Percentiles rank a stretch among this genome's conserved stretches.
Evolutionary conservation across 2,329 filamentous ascomycete species (phyloP).

Genomic region (Venturia asperata): DNA sequence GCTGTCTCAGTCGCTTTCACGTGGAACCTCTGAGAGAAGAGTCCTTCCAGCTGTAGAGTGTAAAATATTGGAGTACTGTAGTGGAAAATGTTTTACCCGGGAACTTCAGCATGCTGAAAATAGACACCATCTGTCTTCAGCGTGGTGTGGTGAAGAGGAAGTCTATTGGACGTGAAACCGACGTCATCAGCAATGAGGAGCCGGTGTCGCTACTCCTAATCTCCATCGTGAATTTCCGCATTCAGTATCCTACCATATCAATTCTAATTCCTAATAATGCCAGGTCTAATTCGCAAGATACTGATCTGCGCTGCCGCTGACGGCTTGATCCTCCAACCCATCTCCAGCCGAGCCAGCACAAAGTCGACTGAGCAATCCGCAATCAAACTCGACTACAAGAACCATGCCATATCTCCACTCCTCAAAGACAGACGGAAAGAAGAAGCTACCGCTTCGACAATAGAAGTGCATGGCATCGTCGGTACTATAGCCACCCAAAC

Average conservation of each 20-base stretch:
- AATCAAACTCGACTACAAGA: constrained; percentile 65
- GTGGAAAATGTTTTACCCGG: too few species aligned
- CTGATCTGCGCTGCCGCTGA: constrained; percentile 74
- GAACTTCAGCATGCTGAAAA: too few species aligned
- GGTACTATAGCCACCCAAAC: constrained; percentile 37
- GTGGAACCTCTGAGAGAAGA: too few species aligned
- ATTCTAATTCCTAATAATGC: constrained; percentile 48
- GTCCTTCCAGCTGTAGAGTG: too few species aligned
- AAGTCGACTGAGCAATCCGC: constrained; percentile 42
- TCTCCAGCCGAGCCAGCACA: constrained; percentile 51
- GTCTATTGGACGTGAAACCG: neutral
- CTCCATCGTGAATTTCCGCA: neutral
- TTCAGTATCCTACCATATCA: neutral
- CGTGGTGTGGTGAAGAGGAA: neutral
- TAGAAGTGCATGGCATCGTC: constrained; percentile 48
- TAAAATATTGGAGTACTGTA: neutral
- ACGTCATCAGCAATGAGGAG: neutral
- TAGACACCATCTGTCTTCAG: too few species aligned
- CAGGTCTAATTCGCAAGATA: constrained; percentile 70
- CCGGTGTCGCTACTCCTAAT: neutral
- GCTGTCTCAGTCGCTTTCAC: too few species aligned
- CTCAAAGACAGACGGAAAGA: constrained; percentile 35
- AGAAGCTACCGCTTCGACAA: constrained; percentile 31
- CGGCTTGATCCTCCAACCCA: constrained; percentile 71
- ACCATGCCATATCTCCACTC: constrained; percentile 44